Conservation (phyloP, 1,284 basidiomycete species). For the Testicularia cyperi region DNA sequence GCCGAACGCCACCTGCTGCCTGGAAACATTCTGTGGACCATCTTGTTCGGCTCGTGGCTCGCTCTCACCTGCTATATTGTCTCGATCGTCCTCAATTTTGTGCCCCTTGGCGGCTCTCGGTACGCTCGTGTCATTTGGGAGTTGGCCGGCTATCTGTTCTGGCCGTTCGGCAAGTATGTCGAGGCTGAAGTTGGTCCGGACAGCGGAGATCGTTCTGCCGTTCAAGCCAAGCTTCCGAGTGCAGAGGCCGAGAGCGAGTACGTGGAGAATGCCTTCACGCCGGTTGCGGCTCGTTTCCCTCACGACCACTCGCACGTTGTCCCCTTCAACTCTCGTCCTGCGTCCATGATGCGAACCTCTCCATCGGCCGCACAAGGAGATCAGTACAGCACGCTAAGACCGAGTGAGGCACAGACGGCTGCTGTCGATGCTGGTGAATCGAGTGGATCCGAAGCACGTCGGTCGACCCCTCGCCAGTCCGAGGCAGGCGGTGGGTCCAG, state of each 20-base stretch:
- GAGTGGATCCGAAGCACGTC: constrained; percentile 23
- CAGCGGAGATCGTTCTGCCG: constrained; percentile 42
- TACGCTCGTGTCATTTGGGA: constrained; percentile 89
- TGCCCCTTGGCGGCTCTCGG: constrained; percentile 75
- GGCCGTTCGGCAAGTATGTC: constrained; percentile 99
- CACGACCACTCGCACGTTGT: constrained; percentile 46
- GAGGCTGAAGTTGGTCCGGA: constrained; percentile 68
- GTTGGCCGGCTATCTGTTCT: constrained; percentile 90
- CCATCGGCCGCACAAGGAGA: too few species aligned
- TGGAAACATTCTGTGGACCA: constrained; percentile 86
- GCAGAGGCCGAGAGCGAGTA: constrained; percentile 53
- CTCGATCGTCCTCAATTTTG: constrained; percentile 71
- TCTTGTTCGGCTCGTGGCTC: constrained; percentile 83
- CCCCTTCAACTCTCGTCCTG: constrained; percentile 39
- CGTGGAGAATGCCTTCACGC: constrained; percentile 60
- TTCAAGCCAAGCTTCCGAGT: constrained; percentile 6
- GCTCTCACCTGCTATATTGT: constrained; percentile 71
- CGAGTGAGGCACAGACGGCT: neutral
- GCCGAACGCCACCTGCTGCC: constrained; percentile 85
- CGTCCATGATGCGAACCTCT: constrained; percentile 14
- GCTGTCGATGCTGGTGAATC: constrained; percentile 21
- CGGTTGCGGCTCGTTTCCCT: constrained; percentile 48
- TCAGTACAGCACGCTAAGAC: too few species aligned
- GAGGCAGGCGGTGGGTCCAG: constrained; percentile 15
- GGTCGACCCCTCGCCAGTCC: constrained; percentile 21